phyloP scores from a whole-genome alignment of 495 filamentous ascomycete genomes.

The Penicillium paradoxum region DNA sequence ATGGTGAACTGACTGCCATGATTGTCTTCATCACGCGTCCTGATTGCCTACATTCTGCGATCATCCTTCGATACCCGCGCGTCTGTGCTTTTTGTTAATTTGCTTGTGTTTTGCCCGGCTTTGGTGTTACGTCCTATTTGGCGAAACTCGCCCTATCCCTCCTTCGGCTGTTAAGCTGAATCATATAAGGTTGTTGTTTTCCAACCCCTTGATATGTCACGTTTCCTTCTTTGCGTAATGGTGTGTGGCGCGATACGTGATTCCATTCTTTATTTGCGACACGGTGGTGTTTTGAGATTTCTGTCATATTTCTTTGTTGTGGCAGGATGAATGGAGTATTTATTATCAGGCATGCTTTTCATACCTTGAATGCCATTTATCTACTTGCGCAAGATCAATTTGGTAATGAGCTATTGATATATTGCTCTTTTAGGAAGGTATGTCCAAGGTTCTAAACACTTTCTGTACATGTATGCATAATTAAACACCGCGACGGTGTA shows the following conservation, averaged over 20 bases:
- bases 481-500: too few relatives aligned
- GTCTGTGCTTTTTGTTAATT: constrained; percentile 16
- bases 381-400: background rate
- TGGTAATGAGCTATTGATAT: background rate
- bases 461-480: too few relatives aligned
- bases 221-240: constrained; percentile 10
- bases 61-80: constrained; percentile 15
- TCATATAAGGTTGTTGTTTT: constrained; percentile 22
- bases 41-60: background rate
- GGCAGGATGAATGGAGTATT: background rate
- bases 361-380: background rate
- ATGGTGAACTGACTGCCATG: constrained; percentile 11
- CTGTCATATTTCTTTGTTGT: background rate
- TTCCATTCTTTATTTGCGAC: constrained; percentile 4
- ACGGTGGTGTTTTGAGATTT: constrained; percentile 18
- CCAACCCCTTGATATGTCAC: constrained; percentile 14
- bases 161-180: background rate
- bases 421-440: too few relatives aligned
- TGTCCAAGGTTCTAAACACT: too few relatives aligned
- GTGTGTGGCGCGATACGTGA: constrained; percentile 19
- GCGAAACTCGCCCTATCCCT: background rate
- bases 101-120: background rate
- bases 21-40: background rate
- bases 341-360: background rate
- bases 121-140: background rate